Evolutionary conservation across 129 eudicot genomes (phyloP).

Genomic region (Centella asiatica): DNA sequence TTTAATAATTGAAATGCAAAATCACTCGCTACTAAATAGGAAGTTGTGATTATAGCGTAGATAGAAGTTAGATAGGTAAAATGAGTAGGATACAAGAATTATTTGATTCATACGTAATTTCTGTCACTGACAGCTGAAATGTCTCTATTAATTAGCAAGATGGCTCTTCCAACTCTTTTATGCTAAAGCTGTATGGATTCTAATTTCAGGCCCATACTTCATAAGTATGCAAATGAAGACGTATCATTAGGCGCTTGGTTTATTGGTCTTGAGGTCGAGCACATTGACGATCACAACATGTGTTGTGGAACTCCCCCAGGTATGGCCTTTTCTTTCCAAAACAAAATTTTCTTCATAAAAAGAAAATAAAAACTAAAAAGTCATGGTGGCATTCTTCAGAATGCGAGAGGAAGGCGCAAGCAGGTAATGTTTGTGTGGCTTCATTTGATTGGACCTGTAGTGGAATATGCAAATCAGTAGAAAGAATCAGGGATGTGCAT

Average conservation of each 20-base stretch:
- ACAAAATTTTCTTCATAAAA: background rate
- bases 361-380: background rate
- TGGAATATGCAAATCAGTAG: slow-evolving; percentile 68
- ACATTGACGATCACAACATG: slow-evolving; percentile 1
- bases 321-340: background rate
- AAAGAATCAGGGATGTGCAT: slow-evolving; percentile 59
- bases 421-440: slow-evolving; percentile 49
- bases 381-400: background rate
- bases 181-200: no score
- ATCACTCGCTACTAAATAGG: no score
- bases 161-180: no score
- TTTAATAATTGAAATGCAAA: no score
- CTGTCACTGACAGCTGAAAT: background rate
- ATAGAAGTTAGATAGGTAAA: no score
- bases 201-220: slow-evolving; percentile 40
- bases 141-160: background rate
- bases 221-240: slow-evolving; percentile 55
- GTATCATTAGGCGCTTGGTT: slow-evolving; percentile 2
- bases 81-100: no score
- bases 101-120: background rate
- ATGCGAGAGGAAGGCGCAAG: slow-evolving; percentile 11
- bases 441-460: slow-evolving; percentile 74
- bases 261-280: slow-evolving; percentile 5
- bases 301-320: slow-evolving; percentile 9
- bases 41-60: no score